Conservation (phyloP, 2,329 filamentous ascomycete species). For the Phyllosticta citribraziliensis region DNA sequence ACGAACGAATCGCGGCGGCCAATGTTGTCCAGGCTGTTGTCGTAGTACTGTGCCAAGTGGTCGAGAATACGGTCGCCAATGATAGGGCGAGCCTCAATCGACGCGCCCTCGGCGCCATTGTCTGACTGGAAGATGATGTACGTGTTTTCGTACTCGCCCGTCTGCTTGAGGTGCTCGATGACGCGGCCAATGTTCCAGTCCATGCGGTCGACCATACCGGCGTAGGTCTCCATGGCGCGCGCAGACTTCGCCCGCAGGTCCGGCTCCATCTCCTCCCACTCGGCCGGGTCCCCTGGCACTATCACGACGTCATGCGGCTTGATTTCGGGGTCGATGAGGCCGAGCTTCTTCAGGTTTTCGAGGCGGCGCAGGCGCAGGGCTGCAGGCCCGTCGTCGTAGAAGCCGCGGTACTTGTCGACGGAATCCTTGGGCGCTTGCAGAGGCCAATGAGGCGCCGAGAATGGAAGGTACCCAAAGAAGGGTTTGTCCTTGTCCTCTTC, state of each 20-base stretch:
- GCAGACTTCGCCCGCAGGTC: slow-evolving; percentile 39
- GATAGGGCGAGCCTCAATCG: slow-evolving; percentile 49
- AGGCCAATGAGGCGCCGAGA: slow-evolving; percentile 55
- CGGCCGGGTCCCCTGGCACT: slow-evolving; percentile 34
- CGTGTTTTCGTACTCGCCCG: slow-evolving; percentile 52
- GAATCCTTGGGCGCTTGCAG: slow-evolving; percentile 48
- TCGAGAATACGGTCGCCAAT: slow-evolving; percentile 45
- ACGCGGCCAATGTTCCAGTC: slow-evolving; percentile 52
- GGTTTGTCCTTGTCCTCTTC: slow-evolving; percentile 31
- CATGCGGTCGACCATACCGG: slow-evolving; percentile 54
- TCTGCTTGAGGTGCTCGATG: slow-evolving; percentile 44
- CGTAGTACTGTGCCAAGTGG: slow-evolving; percentile 47
- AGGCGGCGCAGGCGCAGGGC: slow-evolving; percentile 45
- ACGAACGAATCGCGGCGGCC: slow-evolving; percentile 48
- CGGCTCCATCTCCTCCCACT: slow-evolving; percentile 38
- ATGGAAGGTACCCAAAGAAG: slow-evolving; percentile 53
- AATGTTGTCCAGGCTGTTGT: slow-evolving; percentile 50
- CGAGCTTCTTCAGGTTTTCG: slow-evolving; percentile 45
- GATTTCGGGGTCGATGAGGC: slow-evolving; percentile 34
- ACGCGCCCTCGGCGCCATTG: slow-evolving; percentile 52
- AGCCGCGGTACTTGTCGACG: slow-evolving; percentile 46
- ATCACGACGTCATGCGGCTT: slow-evolving; percentile 40
- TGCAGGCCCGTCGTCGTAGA: slow-evolving; percentile 52
- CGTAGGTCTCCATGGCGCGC: slow-evolving; percentile 52
- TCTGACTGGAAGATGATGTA: slow-evolving; percentile 55